phyloP scores from a whole-genome alignment of 352 stramenopile genomes.

The Globisporangium canariense region DNA sequence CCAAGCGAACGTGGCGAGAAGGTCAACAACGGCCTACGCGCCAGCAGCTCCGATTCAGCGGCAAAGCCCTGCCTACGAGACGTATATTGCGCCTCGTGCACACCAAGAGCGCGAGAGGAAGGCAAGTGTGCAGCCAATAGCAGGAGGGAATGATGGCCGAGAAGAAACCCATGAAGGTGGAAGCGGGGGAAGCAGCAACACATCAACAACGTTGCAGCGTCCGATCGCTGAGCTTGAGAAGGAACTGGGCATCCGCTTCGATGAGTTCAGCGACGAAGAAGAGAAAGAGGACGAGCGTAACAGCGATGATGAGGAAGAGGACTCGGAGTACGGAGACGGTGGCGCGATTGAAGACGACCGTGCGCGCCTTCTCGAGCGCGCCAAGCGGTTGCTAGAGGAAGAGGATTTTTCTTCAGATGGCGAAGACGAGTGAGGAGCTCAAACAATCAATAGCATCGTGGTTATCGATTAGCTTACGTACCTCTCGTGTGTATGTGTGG shows the following conservation, averaged over 20 bases:
- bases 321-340: conserved; percentile 28
- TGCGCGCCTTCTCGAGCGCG: conserved; percentile 37
- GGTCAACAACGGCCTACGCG: background rate
- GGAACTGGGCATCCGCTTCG: conserved; percentile 63
- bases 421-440: conserved; percentile 8
- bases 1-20: background rate
- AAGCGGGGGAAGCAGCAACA: conserved; percentile 21
- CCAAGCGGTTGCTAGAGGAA: conserved; percentile 46
- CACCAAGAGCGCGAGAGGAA: background rate
- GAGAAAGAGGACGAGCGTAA: conserved; percentile 36
- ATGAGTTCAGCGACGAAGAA: conserved; percentile 60
- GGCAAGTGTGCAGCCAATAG: background rate
- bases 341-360: conserved; percentile 49
- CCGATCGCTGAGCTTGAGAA: conserved; percentile 71
- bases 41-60: background rate
- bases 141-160: conserved; percentile 3
- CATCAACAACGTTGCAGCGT: conserved; percentile 41
- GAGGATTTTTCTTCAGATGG: conserved; percentile 44
- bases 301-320: conserved; percentile 28
- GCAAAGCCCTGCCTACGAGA: background rate
- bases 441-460: background rate
- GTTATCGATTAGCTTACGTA: background rate
- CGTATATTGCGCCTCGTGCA: background rate
- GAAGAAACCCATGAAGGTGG: conserved; percentile 23
- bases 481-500: background rate